Evolutionary conservation across 2,329 filamentous ascomycete species (phyloP), one percentile per base, ranked within the genome.

Genomic region (Fusarium sp.): DNA sequence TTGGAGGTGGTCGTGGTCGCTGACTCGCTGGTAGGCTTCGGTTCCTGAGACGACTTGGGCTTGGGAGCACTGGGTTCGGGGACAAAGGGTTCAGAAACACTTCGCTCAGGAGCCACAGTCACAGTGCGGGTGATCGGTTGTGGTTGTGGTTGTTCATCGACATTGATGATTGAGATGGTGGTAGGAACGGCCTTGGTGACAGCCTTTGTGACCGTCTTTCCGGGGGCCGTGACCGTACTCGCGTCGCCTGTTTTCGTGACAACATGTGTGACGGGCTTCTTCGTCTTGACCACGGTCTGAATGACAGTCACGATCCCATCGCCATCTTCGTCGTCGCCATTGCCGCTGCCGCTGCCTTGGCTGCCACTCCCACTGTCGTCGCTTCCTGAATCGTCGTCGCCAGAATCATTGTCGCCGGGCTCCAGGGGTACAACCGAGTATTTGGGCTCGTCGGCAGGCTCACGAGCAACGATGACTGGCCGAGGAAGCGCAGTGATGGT

Each of bases 391-490:
- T 71, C 76, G 36, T 67, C 77, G 42, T 56, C 61, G 10, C 65
- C 71, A 6, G 76, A 68, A 16, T 77, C 74, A 27, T 77, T 73
- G 7, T 81, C 72, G 18, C 74, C 77, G 3, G 82, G 82, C 59
- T 83, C 82, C n/a, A 84, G 72, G 16, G 82, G 82, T 6, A 85
- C 82, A 33, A 85, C 82, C 4, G 82, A 83, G 58, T 85, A 85
- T 25, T 78, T 77, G 2, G 82, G 83, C 58, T 79, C 79, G n/a
- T 70, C 63, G 18, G 68, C 61, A 11, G 65, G 57, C 3, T 74
- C 78, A 22, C 81, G 81, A 50, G 66, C 69, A 50, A 71, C 64
- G 8, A 80, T 64, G 31, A 64, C 70, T 6, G 73, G 71, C 29
- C 74, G 79, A 11, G 82, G 82, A 4, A 83, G 76, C 9, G 81